Percentiles rank a stretch among this genome's conserved stretches.
These are phyloP conservation scores for Leptodermis oblonga DNA, from an alignment of 257 asterid species.

Conservation along the genomic window DNA sequence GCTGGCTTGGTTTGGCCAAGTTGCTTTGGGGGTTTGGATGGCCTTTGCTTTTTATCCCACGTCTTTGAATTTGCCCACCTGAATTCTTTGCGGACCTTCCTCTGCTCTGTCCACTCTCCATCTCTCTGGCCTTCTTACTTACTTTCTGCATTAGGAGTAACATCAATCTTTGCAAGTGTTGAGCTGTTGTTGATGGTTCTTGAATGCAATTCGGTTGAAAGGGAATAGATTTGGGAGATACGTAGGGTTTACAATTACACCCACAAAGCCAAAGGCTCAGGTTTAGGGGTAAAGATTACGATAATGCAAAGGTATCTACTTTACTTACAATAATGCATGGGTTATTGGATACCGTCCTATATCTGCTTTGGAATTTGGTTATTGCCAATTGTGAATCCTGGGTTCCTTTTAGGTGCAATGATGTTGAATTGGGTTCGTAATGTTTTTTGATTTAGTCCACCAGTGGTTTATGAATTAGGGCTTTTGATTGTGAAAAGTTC, in stretches of 20 bases:
- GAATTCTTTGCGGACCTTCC: conserved; percentile 34
- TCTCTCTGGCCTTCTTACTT: neutral
- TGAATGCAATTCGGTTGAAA: conserved; percentile 37
- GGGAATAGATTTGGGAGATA: conserved; percentile 30
- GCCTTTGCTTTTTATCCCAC: conserved; percentile 16
- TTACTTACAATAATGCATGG: conserved; percentile 26
- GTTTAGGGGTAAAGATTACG: conserved; percentile 13
- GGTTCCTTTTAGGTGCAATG: conserved; percentile 8
- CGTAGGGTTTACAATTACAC: conserved; percentile 28
- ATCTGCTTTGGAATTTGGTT: conserved; percentile 19
- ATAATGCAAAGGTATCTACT: conserved; percentile 21
- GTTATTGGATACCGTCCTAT: conserved; percentile 30
- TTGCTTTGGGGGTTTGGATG: conserved; percentile 25
- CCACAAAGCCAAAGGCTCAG: conserved; percentile 22
- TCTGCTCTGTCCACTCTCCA: conserved; percentile 14
- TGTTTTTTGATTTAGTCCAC: conserved; percentile 13
- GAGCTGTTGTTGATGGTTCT: conserved; percentile 10
- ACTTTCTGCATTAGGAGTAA: neutral
- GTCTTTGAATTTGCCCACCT: conserved; percentile 21
- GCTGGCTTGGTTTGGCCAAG: conserved; percentile 16
- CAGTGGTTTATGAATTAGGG: conserved; percentile 22
- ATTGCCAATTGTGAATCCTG: conserved; percentile 12
- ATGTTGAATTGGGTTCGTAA: conserved; percentile 17
- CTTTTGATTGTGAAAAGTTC: conserved; percentile 15
- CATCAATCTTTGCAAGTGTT: neutral